Percentiles rank a stretch among this genome's conserved stretches.
phyloP scores from a whole-genome alignment of 2,329 filamentous ascomycete species.

The Fusarium illudens region DNA sequence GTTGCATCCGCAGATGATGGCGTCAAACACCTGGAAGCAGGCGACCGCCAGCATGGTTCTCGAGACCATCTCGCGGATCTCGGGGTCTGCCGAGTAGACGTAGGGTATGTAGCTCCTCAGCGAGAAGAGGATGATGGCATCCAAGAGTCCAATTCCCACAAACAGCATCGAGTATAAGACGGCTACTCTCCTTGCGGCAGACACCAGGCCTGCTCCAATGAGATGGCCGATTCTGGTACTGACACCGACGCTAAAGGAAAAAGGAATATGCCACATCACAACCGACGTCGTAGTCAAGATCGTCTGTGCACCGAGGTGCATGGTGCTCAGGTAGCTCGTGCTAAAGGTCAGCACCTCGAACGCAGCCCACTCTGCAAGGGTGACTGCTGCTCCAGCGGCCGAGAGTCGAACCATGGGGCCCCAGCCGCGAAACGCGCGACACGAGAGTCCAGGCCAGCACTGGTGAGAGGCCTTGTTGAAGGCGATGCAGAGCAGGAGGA shows the following conservation, averaged over 20 bases:
- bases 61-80: slow-evolving; percentile 6
- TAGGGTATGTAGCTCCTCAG: slow-evolving; percentile 11
- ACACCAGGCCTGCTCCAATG: slow-evolving; percentile 17
- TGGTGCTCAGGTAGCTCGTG: slow-evolving; percentile 55
- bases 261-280: slow-evolving; percentile 54
- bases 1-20: slow-evolving; percentile 23
- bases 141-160: slow-evolving; percentile 6
- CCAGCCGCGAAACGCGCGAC: slow-evolving; percentile 50
- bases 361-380: slow-evolving; percentile 54
- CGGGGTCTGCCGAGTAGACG: slow-evolving; percentile 15
- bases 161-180: slow-evolving; percentile 25
- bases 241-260: slow-evolving; percentile 51
- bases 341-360: slow-evolving; percentile 56
- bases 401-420: slow-evolving; percentile 51
- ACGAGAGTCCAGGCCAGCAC: slow-evolving; percentile 52
- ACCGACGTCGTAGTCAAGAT: slow-evolving; percentile 52
- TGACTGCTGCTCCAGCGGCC: slow-evolving; percentile 50
- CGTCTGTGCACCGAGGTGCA: slow-evolving; percentile 53
- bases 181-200: slow-evolving; percentile 1
- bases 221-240: slow-evolving; percentile 24
- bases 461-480: slow-evolving; percentile 47
- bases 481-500: slow-evolving; percentile 57
- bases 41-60: slow-evolving; percentile 16
- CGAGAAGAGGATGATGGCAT: slow-evolving; percentile 9
- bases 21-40: slow-evolving; percentile 16